A percentile compares a stretch with the other conserved stretches of the same genome.
Conservation (phyloP, 371 early-diverging fungal species). For the Mortierella sp. region DNA sequence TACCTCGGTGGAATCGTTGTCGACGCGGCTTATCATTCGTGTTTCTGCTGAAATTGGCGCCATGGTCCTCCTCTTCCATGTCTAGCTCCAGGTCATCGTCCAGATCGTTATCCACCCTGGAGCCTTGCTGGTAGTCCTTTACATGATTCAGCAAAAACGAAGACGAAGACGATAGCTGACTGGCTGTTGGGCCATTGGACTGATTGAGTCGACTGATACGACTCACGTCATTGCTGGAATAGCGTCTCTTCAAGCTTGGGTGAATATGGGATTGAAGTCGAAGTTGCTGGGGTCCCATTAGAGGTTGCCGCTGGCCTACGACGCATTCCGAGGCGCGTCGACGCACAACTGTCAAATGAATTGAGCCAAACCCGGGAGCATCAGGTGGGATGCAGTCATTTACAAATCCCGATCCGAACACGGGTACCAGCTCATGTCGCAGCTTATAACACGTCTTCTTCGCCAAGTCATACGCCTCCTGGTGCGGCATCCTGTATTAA, state of each 20-base stretch:
- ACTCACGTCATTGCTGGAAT: conserved; percentile 49
- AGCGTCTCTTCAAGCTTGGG: conserved; percentile 42
- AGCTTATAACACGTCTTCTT: conserved; percentile 66
- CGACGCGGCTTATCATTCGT: conserved; percentile 7
- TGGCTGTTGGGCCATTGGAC: conserved; percentile 12
- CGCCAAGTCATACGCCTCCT: conserved; percentile 65
- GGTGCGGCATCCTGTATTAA: conserved; percentile 65
- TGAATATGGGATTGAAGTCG: conserved; percentile 39
- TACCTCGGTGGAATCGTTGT: conserved; percentile 20
- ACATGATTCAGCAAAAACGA: conserved; percentile 22
- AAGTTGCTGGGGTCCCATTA: conserved; percentile 38
- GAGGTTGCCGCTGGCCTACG: conserved; percentile 29
- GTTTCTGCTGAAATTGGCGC: conserved; percentile 9
- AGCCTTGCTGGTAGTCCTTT: conserved; percentile 24
- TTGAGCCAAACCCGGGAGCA: conserved; percentile 58
- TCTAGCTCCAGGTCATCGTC: conserved; percentile 35
- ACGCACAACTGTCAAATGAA: conserved; percentile 39
- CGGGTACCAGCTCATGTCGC: conserved; percentile 67
- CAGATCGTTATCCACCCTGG: conserved; percentile 24
- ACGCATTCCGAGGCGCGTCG: conserved; percentile 46
- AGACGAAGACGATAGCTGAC: conserved; percentile 32
- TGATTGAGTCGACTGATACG: conserved; percentile 40
- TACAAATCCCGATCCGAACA: conserved; percentile 70
- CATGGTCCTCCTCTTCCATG: conserved; percentile 21
- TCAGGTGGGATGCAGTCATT: conserved; percentile 63